Base-by-base conservation (phyloP, 2,329 filamentous ascomycete species). In the Penicillium aurantiogriseum region DNA sequence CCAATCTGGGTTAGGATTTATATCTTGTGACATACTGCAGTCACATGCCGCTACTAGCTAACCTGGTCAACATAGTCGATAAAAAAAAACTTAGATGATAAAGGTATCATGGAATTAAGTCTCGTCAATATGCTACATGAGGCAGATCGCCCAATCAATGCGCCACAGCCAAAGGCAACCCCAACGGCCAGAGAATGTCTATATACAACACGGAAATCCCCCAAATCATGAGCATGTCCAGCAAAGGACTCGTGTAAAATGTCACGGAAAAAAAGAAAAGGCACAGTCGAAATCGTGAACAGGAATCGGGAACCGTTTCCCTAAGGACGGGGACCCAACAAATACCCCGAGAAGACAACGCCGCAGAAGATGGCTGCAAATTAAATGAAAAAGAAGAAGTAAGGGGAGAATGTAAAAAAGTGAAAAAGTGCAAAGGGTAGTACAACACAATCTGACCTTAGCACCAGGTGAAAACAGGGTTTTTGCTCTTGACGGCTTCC, bases 381-480 rank as follows among this genome's bases (percentile, higher is more conserved):
- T 62, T 62, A 66, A 58, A 59, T 48, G 39, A 53, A 31, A 60
- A 61, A 62, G 54, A 60, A 48, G 19, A 60, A 48, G 19, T 60
- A 61, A 64, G 61, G 55, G 47, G 59, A 62, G 31, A 57, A 42
- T 56, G 56, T 59, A n/a, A 53, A 59, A 52, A 46, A 23, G 29
- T 31, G 39, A 21, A 48, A 48, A 48, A 58, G 31, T 7, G 21
- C 19, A 55, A 43, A 50, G 45, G 45, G 45, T 23, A 53, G 51
- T 39, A 53, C 33, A 45, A 59, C 51, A 33, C 29, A 40, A 48
- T 40, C 42, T 29, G 44, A 47, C 58, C 56, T 79, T 79, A 97
- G 80, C 94, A 99, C 90, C 94, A 99, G 44, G 90, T 96, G 76
- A 99, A 99, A 33, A 99, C 92, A 2, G 94, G 94, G 71, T 96